Conservation (phyloP, 768 basidiomycete genomes). For the Leccinum subgranulosum region DNA sequence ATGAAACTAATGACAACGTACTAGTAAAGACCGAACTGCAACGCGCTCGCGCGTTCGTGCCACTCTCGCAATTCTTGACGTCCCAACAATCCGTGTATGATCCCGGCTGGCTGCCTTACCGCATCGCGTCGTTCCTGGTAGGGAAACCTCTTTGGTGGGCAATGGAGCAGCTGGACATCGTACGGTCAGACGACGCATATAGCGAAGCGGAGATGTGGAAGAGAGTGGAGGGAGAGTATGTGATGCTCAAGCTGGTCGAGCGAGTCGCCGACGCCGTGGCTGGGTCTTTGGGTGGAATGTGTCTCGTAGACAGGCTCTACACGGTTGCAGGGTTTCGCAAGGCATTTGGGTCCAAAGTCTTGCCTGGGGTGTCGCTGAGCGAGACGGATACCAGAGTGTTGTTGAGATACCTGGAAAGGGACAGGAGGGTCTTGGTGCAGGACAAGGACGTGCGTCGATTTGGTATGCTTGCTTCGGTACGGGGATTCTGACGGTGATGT, state of each 20-base stretch:
- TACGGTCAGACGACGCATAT: constrained; percentile 55
- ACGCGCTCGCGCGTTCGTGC: constrained; percentile 42
- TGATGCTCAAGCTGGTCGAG: constrained; percentile 63
- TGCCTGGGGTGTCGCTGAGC: constrained; percentile 47
- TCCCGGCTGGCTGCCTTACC: constrained; percentile 63
- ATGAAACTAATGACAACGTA: constrained; percentile 30
- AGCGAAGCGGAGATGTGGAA: constrained; percentile 49
- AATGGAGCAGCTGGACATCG: constrained; percentile 71
- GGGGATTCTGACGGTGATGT: background rate
- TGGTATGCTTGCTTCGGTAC: background rate
- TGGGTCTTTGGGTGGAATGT: constrained; percentile 39
- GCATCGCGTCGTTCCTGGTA: constrained; percentile 67
- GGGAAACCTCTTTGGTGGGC: constrained; percentile 87
- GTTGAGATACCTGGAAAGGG: constrained; percentile 76
- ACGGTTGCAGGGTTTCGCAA: constrained; percentile 56
- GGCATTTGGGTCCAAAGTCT: constrained; percentile 46
- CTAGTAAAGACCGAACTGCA: constrained; percentile 71
- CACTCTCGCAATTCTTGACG: constrained; percentile 52
- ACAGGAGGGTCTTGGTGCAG: constrained; percentile 58
- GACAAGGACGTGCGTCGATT: constrained; percentile 58
- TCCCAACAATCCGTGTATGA: constrained; percentile 63
- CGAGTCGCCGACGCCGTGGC: constrained; percentile 58
- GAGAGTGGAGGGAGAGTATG: constrained; percentile 68
- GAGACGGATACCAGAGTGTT: constrained; percentile 67
- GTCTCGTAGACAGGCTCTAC: constrained; percentile 60